Evolutionary conservation across 2,329 filamentous ascomycete genomes (phyloP), one percentile per base, ranked within the genome.

Genomic region (Aspergillus melleus): DNA sequence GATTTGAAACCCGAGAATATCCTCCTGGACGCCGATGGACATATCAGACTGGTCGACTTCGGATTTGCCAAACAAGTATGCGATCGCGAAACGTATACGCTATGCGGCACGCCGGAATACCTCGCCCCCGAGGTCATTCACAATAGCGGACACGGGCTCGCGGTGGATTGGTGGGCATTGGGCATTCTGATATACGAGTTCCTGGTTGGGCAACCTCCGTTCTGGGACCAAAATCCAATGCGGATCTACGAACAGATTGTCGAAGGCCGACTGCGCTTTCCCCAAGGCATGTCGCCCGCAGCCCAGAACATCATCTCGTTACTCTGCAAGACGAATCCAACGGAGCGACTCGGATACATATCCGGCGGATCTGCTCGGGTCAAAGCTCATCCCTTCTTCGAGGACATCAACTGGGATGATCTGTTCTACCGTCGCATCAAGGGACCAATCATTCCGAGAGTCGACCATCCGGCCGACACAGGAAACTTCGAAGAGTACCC

Each of bases 201-300:
- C 68, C 76, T 89, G 20, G 86, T 88, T 53, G 86, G 86, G 54
- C 86, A 88, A 67, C 86, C 86, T 22, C 86, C 86, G 1, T 89
- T 88, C 72, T 89, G 86, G 86, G 86, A 88, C 70, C 84, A 87
- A 61, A 88, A 88, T 65, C 86, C 86, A 3, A 87, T 88, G 84
- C 86, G 86, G 61, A 88, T 88, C 62, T 88, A 88, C 70, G 86
- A 88, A 72, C 86, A 86, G 70, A 89, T 89, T 64, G 85, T 88
- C 14, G 83, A 86, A 72, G 86, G 86, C 59, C 83, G 80, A 61
- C 74, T 89, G 46, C 84, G 85, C 60, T 88, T 84, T 68, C 86
- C 86, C 8, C 79, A 79, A 9, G 81, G 81, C 63, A 86, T 88
- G 82, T 81, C 83, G 1, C 68, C 80, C 3, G 80, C 84, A 26